These are phyloP conservation scores for Bathelium albidoporum DNA, from an alignment of 495 filamentous ascomycete species.

Conservation along the genomic window DNA sequence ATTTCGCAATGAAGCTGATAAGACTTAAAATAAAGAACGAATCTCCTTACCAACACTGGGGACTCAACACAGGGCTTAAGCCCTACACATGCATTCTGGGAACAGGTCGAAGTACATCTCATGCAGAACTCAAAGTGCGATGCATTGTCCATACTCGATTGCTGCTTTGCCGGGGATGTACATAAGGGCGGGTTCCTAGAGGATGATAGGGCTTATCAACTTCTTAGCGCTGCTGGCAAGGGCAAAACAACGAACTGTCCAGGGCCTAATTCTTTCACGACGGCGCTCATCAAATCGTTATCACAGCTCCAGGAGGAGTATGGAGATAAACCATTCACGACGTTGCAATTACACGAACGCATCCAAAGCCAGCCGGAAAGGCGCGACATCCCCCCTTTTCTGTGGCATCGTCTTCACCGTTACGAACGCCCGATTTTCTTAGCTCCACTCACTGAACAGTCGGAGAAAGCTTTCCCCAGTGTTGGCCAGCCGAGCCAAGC, in stretches of 20 bases:
- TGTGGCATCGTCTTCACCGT: not conserved
- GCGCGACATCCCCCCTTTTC: not conserved
- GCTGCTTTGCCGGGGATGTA: slow-evolving; percentile 7
- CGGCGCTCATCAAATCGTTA: not conserved
- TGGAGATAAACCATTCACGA: not conserved
- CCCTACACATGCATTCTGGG: not conserved
- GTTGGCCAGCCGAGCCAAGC: not conserved
- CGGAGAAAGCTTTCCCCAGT: not conserved
- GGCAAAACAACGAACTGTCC: not conserved
- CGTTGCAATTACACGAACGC: not conserved
- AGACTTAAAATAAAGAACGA: not conserved
- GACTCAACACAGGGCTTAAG: not conserved
- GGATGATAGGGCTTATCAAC: slow-evolving; percentile 9
- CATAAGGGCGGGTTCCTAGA: not conserved
- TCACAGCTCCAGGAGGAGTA: not conserved
- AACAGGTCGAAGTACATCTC: slow-evolving; percentile 4
- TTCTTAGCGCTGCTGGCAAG: not conserved
- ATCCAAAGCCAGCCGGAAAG: not conserved
- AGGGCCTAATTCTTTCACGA: slow-evolving; percentile 6
- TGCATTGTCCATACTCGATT: slow-evolving; percentile 6
- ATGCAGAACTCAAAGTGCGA: not conserved
- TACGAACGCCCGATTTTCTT: not conserved
- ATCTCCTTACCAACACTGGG: not conserved
- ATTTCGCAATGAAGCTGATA: not conserved
- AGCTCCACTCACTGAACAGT: slow-evolving; percentile 1